A percentile compares a stretch with the other conserved stretches of the same genome.
Evolutionary conservation across 768 basidiomycete genomes (phyloP).

Genomic region (Mycena metata): DNA sequence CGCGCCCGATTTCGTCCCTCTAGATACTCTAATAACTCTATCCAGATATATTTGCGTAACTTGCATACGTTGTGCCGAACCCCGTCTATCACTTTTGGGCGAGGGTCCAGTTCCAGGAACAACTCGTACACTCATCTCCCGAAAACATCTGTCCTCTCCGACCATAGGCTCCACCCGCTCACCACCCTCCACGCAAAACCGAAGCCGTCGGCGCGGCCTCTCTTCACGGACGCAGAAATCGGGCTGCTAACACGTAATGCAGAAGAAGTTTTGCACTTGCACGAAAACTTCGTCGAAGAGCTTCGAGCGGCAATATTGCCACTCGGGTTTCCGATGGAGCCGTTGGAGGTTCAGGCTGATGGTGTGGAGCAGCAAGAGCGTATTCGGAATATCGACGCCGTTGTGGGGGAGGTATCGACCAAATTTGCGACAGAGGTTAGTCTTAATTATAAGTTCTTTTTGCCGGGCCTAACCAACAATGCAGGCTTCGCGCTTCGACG

Average conservation of each 20-base stretch:
- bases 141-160: conserved; percentile 39
- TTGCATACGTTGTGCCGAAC: conserved; percentile 64
- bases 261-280: conserved; percentile 74
- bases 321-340: conserved; percentile 62
- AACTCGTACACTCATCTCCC: conserved; percentile 57
- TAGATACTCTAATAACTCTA: conserved; percentile 17
- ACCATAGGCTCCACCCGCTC: conserved; percentile 41
- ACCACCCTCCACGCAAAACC: conserved; percentile 33
- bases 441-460: conserved; percentile 5
- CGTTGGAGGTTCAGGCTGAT: conserved; percentile 36
- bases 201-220: conserved; percentile 57
- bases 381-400: conserved; percentile 55
- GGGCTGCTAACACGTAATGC: conserved; percentile 76
- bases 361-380: conserved; percentile 31
- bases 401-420: conserved; percentile 64
- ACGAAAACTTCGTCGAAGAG: conserved; percentile 74
- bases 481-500: conserved; percentile 80
- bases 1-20: conserved; percentile 29
- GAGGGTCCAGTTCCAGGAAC: conserved; percentile 58
- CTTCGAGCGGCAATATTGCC: conserved; percentile 64
- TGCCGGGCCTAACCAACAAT: conserved; percentile 21
- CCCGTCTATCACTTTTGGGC: conserved; percentile 56
- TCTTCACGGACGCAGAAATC: conserved; percentile 72
- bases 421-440: conserved; percentile 72
- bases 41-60: conserved; percentile 75